Evolutionary conservation across 2,329 filamentous ascomycete genomes (phyloP).

Genomic region (Arthroderma sp.): DNA sequence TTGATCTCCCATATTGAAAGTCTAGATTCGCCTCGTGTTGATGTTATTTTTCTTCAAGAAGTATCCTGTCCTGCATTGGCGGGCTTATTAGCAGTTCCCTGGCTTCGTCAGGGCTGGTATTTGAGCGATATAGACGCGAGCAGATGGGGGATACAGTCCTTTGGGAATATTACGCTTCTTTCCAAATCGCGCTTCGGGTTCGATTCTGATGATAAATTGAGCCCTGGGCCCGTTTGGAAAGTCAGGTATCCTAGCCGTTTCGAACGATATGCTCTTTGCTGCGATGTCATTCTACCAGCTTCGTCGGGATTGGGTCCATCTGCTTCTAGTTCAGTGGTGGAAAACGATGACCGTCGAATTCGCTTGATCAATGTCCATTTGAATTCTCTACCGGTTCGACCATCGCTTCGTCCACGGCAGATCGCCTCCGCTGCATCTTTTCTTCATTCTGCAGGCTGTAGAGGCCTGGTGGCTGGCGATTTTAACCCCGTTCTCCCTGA

Average conservation of each 20-base stretch:
- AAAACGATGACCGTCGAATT: conserved; percentile 6
- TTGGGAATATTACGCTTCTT: conserved; percentile 18
- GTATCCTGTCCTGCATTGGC: conserved; percentile 16
- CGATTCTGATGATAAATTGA: background rate
- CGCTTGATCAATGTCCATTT: conserved; percentile 31
- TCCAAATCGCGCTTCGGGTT: conserved; percentile 3
- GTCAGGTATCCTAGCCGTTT: conserved; percentile 21
- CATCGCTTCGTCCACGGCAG: conserved; percentile 21
- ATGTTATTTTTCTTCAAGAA: conserved; percentile 28
- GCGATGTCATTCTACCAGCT: conserved; percentile 19
- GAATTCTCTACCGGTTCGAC: conserved; percentile 21
- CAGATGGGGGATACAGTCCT: conserved; percentile 14
- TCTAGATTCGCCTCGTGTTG: conserved; percentile 7
- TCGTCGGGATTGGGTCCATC: background rate
- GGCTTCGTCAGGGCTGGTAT: conserved; percentile 19
- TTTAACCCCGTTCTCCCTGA: conserved; percentile 28
- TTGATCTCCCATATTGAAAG: conserved; percentile 17
- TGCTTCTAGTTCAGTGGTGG: background rate
- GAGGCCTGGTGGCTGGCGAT: conserved; percentile 28
- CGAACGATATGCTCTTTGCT: conserved; percentile 24
- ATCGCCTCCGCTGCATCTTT: conserved; percentile 16
- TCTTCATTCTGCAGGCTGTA: conserved; percentile 14
- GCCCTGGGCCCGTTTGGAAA: conserved; percentile 21
- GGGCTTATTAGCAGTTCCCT: conserved; percentile 14
- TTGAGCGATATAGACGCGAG: conserved; percentile 18